Percentiles rank a stretch among this genome's conserved stretches.
Conservation (phyloP, 2,329 filamentous ascomycete genomes). For the Ascochyta koolunga region DNA sequence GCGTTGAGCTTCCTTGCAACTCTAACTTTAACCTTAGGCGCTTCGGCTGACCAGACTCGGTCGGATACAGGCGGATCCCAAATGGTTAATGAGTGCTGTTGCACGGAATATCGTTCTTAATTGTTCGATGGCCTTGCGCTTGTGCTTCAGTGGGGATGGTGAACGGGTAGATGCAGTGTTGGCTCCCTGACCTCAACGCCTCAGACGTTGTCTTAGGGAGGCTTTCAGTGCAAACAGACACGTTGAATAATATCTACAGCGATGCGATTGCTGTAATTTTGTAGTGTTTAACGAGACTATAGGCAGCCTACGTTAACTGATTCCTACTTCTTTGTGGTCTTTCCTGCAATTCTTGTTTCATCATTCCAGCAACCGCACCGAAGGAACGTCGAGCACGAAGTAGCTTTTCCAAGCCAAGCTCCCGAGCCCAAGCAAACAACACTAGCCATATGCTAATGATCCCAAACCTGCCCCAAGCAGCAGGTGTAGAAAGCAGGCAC, state of each 20-base stretch:
- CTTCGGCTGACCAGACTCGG: background rate
- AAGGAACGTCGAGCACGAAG: too few species aligned
- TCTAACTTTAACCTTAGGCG: conserved; percentile 3
- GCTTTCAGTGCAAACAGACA: background rate
- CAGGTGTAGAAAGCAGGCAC: background rate
- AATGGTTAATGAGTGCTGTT: background rate
- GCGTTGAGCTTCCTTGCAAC: conserved; percentile 10
- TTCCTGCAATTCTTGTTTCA: too few species aligned
- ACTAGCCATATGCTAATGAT: too few species aligned
- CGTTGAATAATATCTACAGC: background rate
- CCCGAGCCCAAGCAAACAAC: too few species aligned
- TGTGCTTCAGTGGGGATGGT: background rate
- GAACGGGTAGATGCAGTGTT: too few species aligned
- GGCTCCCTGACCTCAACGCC: too few species aligned
- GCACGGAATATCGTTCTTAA: background rate
- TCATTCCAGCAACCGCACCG: too few species aligned
- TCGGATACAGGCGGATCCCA: background rate
- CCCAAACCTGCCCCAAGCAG: background rate
- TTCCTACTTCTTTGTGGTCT: too few species aligned
- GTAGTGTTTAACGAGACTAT: background rate
- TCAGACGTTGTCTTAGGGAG: too few species aligned
- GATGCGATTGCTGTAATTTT: too few species aligned
- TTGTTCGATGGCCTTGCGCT: background rate
- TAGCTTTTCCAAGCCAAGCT: too few species aligned
- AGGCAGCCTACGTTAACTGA: too few species aligned